A percentile compares a stretch with the other conserved stretches of the same genome.
Conservation (phyloP, 192 early-diverging fungal genomes). For the Gorgonomyces haynaldii region DNA sequence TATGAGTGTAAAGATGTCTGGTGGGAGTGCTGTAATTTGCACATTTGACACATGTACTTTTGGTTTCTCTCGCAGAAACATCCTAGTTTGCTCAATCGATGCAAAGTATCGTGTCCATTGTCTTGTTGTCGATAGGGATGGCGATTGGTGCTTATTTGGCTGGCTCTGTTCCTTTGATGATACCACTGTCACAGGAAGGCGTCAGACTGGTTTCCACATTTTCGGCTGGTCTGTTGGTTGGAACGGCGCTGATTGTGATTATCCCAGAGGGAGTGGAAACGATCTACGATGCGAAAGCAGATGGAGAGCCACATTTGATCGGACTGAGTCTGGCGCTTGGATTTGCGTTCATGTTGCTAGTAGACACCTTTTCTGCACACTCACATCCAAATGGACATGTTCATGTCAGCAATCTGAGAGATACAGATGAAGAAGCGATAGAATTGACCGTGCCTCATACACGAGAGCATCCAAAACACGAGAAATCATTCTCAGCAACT, state of each 20-base stretch:
- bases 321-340: conserved; percentile 70
- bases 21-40: conserved; percentile 32
- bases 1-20: conserved; percentile 25
- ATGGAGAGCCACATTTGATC: conserved; percentile 24
- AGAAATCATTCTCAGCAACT: conserved; percentile 38
- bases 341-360: conserved; percentile 81
- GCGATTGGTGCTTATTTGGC: conserved; percentile 75
- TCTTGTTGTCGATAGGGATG: conserved; percentile 62
- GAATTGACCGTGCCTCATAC: not conserved
- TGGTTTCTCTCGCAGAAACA: too few species aligned
- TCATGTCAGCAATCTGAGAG: conserved; percentile 3
- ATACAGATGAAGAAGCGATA: not conserved
- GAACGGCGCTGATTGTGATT: conserved; percentile 84
- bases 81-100: too few species aligned
- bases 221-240: conserved; percentile 83
- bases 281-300: conserved; percentile 29
- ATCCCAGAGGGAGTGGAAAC: conserved; percentile 93
- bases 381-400: conserved; percentile 5
- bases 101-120: not conserved
- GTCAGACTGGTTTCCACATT: conserved; percentile 68
- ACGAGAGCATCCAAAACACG: conserved; percentile 7
- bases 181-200: conserved; percentile 61
- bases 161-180: conserved; percentile 72
- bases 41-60: conserved; percentile 1
- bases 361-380: conserved; percentile 49